Conservation (phyloP, 2,329 filamentous ascomycete genomes). For the Sporothrix euskadiensis region DNA sequence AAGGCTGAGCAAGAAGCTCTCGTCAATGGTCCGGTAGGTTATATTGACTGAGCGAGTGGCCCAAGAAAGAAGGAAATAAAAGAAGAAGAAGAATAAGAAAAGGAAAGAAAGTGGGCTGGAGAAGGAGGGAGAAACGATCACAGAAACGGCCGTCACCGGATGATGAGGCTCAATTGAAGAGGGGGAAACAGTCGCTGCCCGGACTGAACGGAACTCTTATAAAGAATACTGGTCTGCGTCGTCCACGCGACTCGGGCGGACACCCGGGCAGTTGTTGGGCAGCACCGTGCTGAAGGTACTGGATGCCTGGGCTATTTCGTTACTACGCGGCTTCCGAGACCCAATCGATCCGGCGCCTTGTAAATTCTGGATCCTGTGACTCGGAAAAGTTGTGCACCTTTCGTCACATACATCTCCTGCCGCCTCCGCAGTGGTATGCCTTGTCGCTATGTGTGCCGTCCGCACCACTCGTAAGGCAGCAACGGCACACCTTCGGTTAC, state of each 20-base stretch:
- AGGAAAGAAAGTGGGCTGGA: not conserved
- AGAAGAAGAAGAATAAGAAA: not conserved
- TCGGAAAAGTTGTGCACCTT: not conserved
- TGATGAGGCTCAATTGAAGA: not conserved
- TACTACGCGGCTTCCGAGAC: not conserved
- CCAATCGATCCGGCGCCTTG: not conserved
- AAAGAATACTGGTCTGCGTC: too few relatives aligned
- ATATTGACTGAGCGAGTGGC: not conserved
- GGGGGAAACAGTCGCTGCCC: too few relatives aligned
- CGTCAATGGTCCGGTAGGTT: not conserved
- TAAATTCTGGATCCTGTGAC: not conserved
- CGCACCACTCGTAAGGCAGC: not conserved
- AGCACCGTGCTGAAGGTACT: not conserved
- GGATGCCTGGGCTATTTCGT: not conserved
- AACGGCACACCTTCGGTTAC: not conserved
- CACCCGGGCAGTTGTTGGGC: not conserved
- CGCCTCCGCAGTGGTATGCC: not conserved
- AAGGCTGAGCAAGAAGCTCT: not conserved
- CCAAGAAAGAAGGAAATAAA: not conserved
- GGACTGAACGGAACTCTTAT: not conserved
- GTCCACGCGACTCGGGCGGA: too few relatives aligned
- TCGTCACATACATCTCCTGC: not conserved
- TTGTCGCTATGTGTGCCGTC: not conserved
- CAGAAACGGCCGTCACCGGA: not conserved
- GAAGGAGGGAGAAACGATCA: not conserved